phyloP scores from a whole-genome alignment of 2,329 filamentous ascomycete genomes.

The Eutypa lata region DNA sequence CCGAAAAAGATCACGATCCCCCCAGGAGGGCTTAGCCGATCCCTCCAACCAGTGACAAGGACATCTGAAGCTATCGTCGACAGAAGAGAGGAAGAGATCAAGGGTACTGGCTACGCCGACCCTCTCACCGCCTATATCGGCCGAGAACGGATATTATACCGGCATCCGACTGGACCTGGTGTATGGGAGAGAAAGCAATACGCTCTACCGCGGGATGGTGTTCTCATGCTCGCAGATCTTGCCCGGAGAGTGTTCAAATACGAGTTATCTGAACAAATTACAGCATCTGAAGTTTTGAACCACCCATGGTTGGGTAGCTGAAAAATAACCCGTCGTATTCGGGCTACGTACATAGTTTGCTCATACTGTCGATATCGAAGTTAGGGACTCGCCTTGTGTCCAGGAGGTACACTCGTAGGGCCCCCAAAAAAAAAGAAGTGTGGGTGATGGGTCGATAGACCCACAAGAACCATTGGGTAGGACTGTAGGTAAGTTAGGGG shows the following conservation, averaged over 20 bases:
- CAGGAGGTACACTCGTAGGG: no score
- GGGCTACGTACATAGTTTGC: no score
- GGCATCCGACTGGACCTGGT: neutral
- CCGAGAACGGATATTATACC: neutral
- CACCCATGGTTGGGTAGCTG: neutral
- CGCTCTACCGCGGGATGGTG: neutral
- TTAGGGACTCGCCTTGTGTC: no score
- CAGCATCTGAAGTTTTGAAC: neutral
- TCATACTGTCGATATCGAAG: no score
- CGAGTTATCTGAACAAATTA: neutral
- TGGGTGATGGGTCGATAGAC: no score
- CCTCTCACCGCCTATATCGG: neutral
- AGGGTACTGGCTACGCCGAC: neutral
- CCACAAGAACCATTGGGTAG: no score
- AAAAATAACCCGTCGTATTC: no score
- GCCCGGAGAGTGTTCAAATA: neutral
- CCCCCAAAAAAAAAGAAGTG: no score
- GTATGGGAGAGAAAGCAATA: neutral
- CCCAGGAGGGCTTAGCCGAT: neutral
- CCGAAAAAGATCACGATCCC: neutral
- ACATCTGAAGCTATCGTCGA: neutral
- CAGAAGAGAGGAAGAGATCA: neutral
- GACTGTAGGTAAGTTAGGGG: no score
- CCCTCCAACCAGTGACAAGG: neutral
- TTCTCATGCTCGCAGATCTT: neutral